Evolutionary conservation across 2,329 filamentous ascomycete genomes (phyloP).

Genomic region (Saccharata proteae): DNA sequence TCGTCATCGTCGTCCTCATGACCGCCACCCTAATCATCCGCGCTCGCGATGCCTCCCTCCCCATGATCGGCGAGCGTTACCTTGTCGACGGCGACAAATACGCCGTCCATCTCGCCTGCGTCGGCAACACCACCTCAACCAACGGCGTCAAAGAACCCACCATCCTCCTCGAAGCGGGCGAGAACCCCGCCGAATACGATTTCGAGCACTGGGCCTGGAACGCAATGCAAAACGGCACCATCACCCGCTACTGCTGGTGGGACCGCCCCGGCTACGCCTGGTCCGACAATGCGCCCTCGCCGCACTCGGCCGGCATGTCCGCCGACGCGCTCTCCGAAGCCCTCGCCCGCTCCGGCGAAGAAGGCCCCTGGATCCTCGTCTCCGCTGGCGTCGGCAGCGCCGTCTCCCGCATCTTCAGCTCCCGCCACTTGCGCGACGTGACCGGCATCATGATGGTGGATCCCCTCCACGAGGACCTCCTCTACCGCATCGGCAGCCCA

Average conservation of each 20-base stretch:
- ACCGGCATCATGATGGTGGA: constrained; percentile 77
- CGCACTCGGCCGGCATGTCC: constrained; percentile 86
- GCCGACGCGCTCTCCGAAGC: constrained; percentile 81
- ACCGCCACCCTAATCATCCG: constrained; percentile 71
- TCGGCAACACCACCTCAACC: constrained; percentile 54
- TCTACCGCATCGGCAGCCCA: constrained; percentile 54
- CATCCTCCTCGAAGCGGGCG: constrained; percentile 74
- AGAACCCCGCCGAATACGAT: constrained; percentile 64
- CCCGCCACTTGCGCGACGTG: constrained; percentile 63
- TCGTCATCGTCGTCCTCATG: constrained; percentile 58
- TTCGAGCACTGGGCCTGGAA: constrained; percentile 70
- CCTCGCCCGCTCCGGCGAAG: constrained; percentile 65
- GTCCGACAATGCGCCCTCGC: constrained; percentile 85
- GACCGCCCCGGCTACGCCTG: constrained; percentile 85
- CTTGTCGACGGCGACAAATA: constrained; percentile 79
- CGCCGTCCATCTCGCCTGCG: constrained; percentile 72
- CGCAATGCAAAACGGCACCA: constrained; percentile 66
- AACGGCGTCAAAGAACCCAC: constrained; percentile 55
- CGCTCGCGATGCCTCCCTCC: constrained; percentile 63
- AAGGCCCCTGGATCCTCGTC: constrained; percentile 78
- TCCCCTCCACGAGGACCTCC: constrained; percentile 75
- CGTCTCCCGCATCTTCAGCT: constrained; percentile 83
- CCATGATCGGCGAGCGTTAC: constrained; percentile 61
- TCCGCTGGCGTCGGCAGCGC: constrained; percentile 79
- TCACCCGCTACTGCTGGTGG: constrained; percentile 85